Evolutionary conservation across 2,329 filamentous ascomycete genomes (phyloP).

Genomic region (Pseudopyricularia javanii): DNA sequence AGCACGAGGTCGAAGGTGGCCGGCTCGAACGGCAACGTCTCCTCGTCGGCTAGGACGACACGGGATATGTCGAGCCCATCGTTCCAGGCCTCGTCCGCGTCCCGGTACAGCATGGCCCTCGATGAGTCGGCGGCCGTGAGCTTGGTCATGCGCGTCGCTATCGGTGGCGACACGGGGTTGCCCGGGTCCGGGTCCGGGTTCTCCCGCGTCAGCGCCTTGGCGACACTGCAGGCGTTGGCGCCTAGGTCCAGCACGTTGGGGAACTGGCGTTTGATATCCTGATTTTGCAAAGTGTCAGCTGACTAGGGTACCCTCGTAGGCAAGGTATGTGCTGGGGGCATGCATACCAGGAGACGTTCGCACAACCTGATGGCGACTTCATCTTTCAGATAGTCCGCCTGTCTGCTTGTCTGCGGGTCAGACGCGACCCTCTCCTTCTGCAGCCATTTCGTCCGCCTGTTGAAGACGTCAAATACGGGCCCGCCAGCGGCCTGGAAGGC

Average conservation of each 20-base stretch:
- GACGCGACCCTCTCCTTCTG: conserved; percentile 79
- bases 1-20: conserved; percentile 81
- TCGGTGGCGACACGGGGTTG: conserved; percentile 48
- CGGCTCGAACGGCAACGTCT: conserved; percentile 61
- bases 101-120: conserved; percentile 63
- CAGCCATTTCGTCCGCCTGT: conserved; percentile 72
- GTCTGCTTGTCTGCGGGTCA: conserved; percentile 57
- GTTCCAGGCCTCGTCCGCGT: conserved; percentile 65
- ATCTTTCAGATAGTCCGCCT: conserved; percentile 86
- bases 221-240: conserved; percentile 91
- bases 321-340: not conserved
- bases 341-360: conserved; percentile 68
- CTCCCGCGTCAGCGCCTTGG: conserved; percentile 61
- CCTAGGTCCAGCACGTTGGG: conserved; percentile 80
- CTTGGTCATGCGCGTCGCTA: conserved; percentile 59
- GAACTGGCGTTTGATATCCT: conserved; percentile 90
- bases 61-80: conserved; percentile 58
- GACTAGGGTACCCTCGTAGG: conserved; percentile 2
- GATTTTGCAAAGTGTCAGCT: not conserved
- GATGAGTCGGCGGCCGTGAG: conserved; percentile 79
- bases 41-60: conserved; percentile 60
- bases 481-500: conserved; percentile 67
- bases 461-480: conserved; percentile 83
- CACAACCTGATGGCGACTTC: conserved; percentile 77
- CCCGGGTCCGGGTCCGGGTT: conserved; percentile 50